A percentile compares a stretch with the other conserved stretches of the same genome.
These are phyloP conservation scores for Leccinellum albellum DNA, from an alignment of 768 basidiomycete species.

Conservation along the genomic window DNA sequence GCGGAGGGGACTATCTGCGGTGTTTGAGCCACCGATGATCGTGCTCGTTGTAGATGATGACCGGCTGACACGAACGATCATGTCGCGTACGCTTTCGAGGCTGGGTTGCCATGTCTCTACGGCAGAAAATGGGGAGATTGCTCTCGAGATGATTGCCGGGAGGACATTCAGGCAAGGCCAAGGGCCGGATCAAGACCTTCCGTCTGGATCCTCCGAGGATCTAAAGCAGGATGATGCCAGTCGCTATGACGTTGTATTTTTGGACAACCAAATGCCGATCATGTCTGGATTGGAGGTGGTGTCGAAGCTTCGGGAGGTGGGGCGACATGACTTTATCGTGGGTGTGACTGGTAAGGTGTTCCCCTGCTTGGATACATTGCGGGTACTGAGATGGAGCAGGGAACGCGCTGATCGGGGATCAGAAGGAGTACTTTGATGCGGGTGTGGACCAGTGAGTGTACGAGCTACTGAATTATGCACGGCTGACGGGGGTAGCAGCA, in stretches of 20 bases:
- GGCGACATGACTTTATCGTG: conserved; percentile 74
- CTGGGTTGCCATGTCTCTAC: conserved; percentile 75
- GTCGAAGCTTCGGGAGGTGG: conserved; percentile 57
- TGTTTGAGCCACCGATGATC: conserved; percentile 50
- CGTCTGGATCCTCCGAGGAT: not conserved
- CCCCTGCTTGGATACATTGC: not conserved
- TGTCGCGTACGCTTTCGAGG: conserved; percentile 74
- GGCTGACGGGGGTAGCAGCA: conserved; percentile 37
- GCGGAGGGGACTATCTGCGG: conserved; percentile 5
- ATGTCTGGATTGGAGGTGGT: conserved; percentile 73
- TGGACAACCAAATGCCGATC: conserved; percentile 81
- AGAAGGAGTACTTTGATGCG: conserved; percentile 71
- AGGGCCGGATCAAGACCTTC: not conserved
- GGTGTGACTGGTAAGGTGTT: conserved; percentile 61
- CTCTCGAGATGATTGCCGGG: conserved; percentile 68
- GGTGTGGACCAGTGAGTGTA: conserved; percentile 66
- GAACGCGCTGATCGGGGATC: conserved; percentile 56
- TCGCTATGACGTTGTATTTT: conserved; percentile 45
- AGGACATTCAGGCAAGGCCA: conserved; percentile 2
- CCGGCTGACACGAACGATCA: conserved; percentile 70
- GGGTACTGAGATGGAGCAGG: conserved; percentile 33
- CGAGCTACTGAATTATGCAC: not conserved
- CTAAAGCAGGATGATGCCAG: not conserved
- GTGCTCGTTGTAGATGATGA: conserved; percentile 87
- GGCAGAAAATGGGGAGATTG: conserved; percentile 81